phyloP scores from a whole-genome alignment of 2,329 filamentous ascomycete species.

The Colletotrichum sp. region DNA sequence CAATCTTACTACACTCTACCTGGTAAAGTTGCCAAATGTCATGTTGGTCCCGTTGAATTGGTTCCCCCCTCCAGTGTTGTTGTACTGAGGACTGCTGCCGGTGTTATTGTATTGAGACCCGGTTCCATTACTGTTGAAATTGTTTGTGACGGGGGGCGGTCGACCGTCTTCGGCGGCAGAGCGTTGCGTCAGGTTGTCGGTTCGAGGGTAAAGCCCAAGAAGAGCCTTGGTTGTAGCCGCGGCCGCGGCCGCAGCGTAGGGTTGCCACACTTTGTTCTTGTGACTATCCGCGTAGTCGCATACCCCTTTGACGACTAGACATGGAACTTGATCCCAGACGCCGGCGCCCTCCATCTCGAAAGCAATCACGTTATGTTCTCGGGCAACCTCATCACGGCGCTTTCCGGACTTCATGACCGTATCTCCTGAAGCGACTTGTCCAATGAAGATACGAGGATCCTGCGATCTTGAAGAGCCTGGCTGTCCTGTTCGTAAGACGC shows the following conservation, averaged over 20 bases:
- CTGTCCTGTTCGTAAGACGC: conserved; percentile 11
- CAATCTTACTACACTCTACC: neutral
- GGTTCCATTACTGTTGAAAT: neutral
- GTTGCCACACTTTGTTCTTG: conserved; percentile 40
- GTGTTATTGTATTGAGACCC: neutral
- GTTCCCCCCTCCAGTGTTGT: neutral
- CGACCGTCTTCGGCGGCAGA: neutral
- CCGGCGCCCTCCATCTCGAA: conserved; percentile 42
- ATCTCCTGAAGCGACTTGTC: conserved; percentile 39
- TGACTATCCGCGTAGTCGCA: conserved; percentile 45
- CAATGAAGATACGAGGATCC: neutral
- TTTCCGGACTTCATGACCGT: conserved; percentile 42
- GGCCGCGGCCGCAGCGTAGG: conserved; percentile 38
- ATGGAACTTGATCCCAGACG: conserved; percentile 34
- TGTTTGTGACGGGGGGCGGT: neutral
- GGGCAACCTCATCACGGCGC: conserved; percentile 38
- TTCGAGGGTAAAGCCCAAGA: neutral
- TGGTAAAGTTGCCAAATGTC: neutral
- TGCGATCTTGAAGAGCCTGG: neutral
- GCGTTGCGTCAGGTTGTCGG: neutral
- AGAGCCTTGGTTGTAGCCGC: conserved; percentile 35
- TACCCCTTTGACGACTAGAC: conserved; percentile 41
- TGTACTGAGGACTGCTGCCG: neutral
- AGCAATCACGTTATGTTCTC: conserved; percentile 26
- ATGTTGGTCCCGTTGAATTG: neutral